A percentile compares a stretch with the other conserved stretches of the same genome.
These are phyloP conservation scores for Pterocarpus santalinus DNA, from an alignment of 306 rosid genomes.

Conservation along the genomic window DNA sequence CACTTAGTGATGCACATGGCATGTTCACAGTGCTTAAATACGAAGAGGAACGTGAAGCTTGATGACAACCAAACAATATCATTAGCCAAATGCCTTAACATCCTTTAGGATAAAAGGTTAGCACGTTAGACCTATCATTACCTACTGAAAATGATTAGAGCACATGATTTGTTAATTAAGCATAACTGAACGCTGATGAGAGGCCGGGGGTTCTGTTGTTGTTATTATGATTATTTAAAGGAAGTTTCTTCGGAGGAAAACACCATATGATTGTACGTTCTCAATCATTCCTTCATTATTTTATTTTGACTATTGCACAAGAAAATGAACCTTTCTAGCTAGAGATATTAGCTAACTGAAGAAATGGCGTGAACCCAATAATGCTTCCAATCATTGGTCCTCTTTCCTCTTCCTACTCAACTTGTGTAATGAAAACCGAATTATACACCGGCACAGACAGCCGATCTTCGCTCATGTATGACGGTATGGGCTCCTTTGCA, in stretches of 20 bases:
- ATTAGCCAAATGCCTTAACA: slow-evolving; percentile 26
- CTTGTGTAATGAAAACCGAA: slow-evolving; percentile 27
- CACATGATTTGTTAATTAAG: slow-evolving; percentile 13
- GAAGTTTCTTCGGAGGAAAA: not conserved
- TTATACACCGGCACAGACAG: slow-evolving; percentile 55
- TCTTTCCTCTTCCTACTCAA: slow-evolving; percentile 38
- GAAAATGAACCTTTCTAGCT: not conserved
- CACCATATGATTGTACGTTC: not conserved
- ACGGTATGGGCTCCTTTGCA: not conserved
- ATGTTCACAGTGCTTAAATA: slow-evolving; percentile 38
- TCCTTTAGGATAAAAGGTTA: slow-evolving; percentile 18
- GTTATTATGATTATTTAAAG: slow-evolving; percentile 7
- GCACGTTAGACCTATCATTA: slow-evolving; percentile 39
- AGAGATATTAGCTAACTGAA: not conserved
- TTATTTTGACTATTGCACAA: slow-evolving; percentile 14
- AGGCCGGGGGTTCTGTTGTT: not conserved
- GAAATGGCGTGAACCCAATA: not conserved
- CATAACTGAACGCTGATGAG: not conserved
- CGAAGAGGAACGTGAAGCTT: not conserved
- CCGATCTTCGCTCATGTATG: slow-evolving; percentile 45
- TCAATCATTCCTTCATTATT: slow-evolving; percentile 46
- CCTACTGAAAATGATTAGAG: slow-evolving; percentile 24
- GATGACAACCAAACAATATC: slow-evolving; percentile 45
- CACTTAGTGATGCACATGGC: slow-evolving; percentile 51
- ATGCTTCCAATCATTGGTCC: slow-evolving; percentile 13